Base-by-base conservation (phyloP, 495 filamentous ascomycete species). In the Amphirosellinia nigrospora region DNA sequence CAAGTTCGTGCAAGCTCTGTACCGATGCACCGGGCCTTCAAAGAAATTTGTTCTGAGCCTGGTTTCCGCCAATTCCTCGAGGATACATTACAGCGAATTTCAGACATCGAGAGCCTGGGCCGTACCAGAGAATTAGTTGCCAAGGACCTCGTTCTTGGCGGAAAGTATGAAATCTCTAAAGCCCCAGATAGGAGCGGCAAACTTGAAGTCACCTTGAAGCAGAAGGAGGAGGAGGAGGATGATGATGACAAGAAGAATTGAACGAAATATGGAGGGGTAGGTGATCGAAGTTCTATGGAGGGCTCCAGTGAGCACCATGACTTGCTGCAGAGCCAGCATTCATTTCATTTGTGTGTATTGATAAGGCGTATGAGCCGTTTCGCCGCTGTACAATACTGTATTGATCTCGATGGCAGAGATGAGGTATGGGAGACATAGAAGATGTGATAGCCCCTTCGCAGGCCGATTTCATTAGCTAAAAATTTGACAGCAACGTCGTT, bases 1-100 rank as follows among this genome's bases (percentile, higher is more conserved):
- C 91, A 91, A 82, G 96, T 99, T 1, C 89, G 96, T 26, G 96
- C 96, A 6, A 94, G 97, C 80, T 94, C 91, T 5, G 96, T 98
- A 43, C 96, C 96, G 11, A 99, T 99, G 96, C 93, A 95, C 80
- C 88, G 88, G 50, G 96, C 96, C 0, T 98, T 99, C 79, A 86
- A 88, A 38, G 86, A 94, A 71, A 92, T 99, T 7, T 96, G 93
- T 60, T 74, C 79, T 4, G 73, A 88, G 62, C 84, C 86, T 34
- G 91, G 91, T 23, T 99, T 99, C 76, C 89, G 93, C 15, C 81
- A 94, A 71, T 90, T 92, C 77, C 83, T 98, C 39, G 88, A 96
- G 71, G 89, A 86, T 15, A 99, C 96, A 0, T 79, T 98, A 52
- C 85, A 92, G 39, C 86, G 96, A 23, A 98, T 99, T 71, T 83